phyloP scores from a whole-genome alignment of 177 flowering plant genomes.

The Vitis hybrid region DNA sequence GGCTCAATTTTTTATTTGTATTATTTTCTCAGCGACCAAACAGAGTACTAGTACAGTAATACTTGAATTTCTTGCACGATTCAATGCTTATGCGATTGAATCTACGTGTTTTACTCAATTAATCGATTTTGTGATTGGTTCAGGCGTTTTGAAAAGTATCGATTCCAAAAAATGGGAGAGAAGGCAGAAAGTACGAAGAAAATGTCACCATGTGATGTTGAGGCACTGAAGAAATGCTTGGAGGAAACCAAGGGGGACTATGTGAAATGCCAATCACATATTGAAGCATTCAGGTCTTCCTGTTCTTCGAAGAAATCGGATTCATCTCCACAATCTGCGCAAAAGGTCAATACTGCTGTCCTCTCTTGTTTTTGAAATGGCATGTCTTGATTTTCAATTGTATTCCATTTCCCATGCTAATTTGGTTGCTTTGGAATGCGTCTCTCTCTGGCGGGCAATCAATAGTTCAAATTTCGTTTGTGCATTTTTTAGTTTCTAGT shows the following conservation, averaged over 20 bases:
- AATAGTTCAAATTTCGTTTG: no score
- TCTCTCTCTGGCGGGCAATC: no score
- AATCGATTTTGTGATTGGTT: background rate
- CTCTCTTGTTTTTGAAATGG: no score
- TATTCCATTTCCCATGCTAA: no score
- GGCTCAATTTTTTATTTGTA: background rate
- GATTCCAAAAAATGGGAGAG: conserved; percentile 12
- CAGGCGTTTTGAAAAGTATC: background rate
- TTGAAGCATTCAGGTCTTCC: conserved; percentile 49
- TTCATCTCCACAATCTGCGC: background rate
- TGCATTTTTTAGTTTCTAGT: no score
- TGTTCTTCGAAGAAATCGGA: conserved; percentile 39
- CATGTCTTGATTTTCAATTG: no score
- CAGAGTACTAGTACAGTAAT: background rate
- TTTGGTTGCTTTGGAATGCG: no score
- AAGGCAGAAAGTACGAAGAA: conserved; percentile 31
- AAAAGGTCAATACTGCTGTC: no score
- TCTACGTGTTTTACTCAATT: background rate
- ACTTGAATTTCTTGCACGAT: background rate
- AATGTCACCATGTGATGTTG: conserved; percentile 45
- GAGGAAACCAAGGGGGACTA: conserved; percentile 53
- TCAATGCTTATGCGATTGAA: no score
- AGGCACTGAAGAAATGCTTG: conserved; percentile 59
- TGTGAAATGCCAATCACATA: conserved; percentile 42
- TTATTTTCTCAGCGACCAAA: conserved; percentile 6